Percentiles rank a stretch among this genome's conserved stretches.
These are phyloP conservation scores for Malassezia sp. DNA, from an alignment of 1,284 basidiomycete genomes.

Conservation along the genomic window DNA sequence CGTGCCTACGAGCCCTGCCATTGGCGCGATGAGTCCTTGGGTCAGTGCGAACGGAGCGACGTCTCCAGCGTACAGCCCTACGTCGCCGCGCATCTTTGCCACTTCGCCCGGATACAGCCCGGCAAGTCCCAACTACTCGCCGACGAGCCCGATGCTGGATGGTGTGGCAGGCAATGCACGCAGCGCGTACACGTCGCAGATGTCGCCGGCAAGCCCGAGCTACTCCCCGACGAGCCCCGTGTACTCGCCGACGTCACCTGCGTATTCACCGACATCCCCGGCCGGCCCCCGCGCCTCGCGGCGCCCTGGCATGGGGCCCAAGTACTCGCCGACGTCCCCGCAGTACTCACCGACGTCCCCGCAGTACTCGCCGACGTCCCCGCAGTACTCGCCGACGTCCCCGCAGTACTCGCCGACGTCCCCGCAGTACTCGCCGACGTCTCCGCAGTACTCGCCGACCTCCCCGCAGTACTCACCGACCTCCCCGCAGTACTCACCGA, in stretches of 20 bases:
- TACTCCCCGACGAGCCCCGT: constrained; percentile 19
- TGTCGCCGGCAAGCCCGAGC: constrained; percentile 38
- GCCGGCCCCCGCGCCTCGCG: constrained; percentile 4
- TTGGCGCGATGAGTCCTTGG: constrained; percentile 53
- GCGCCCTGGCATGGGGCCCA: constrained; percentile 5
- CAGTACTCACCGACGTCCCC: constrained; percentile 41
- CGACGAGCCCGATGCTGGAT: constrained; percentile 24
- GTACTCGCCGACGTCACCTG: constrained; percentile 38
- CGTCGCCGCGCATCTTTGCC: constrained; percentile 55
- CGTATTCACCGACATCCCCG: constrained; percentile 38
- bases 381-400: constrained; percentile 37
- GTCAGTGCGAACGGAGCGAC: constrained; percentile 50
- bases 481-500: constrained; percentile 35
- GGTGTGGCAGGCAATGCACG: constrained; percentile 9
- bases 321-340: constrained; percentile 44
- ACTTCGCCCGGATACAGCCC: constrained; percentile 48
- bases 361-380: constrained; percentile 38
- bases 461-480: constrained; percentile 37
- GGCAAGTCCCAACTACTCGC: constrained; percentile 50
- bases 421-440: constrained; percentile 47
- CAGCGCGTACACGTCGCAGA: constrained; percentile 51
- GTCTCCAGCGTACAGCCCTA: constrained; percentile 52
- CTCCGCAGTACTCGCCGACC: constrained; percentile 41
- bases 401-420: constrained; percentile 61
- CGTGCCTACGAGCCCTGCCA: constrained; percentile 41